Conservation (phyloP, 75 land plant species). For the Selaginella moellendorffii region DNA sequence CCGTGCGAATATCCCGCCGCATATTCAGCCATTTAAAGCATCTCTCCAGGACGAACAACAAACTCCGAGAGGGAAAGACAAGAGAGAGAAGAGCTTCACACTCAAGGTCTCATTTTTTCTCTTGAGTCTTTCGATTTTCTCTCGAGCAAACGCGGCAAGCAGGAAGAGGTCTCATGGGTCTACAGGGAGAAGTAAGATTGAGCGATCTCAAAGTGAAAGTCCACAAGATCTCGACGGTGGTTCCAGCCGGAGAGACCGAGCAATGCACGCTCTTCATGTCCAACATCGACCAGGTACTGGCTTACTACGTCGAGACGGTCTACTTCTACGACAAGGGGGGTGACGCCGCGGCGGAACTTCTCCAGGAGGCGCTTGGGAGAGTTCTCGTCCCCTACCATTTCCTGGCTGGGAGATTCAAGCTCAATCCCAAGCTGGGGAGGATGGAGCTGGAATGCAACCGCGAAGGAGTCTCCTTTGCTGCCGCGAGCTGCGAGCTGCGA, state of each 20-base stretch:
- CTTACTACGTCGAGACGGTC: background rate
- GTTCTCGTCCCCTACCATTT: conserved; percentile 2
- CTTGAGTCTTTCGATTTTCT: too few relatives aligned
- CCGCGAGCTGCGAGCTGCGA: conserved; percentile 22
- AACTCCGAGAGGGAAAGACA: too few relatives aligned
- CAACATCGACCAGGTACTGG: background rate
- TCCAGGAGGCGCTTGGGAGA: background rate
- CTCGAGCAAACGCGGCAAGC: too few relatives aligned
- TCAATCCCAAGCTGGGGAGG: conserved; percentile 21
- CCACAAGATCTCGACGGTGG: too few relatives aligned
- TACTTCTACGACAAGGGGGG: background rate
- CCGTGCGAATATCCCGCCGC: too few relatives aligned
- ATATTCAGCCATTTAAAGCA: too few relatives aligned
- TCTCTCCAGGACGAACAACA: too few relatives aligned
- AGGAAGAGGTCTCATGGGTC: too few relatives aligned
- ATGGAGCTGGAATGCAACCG: conserved; percentile 48
- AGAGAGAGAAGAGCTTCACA: too few relatives aligned
- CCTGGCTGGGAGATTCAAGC: conserved; percentile 29
- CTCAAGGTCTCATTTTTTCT: too few relatives aligned
- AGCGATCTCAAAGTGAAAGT: too few relatives aligned
- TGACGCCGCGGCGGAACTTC: background rate
- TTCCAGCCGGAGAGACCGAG: background rate
- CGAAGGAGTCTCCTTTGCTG: conserved; percentile 34
- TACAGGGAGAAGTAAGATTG: too few relatives aligned
- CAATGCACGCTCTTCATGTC: background rate